These are phyloP conservation scores for Thamnidium elegans DNA, from an alignment of 192 early-diverging fungal genomes.

Conservation along the genomic window DNA sequence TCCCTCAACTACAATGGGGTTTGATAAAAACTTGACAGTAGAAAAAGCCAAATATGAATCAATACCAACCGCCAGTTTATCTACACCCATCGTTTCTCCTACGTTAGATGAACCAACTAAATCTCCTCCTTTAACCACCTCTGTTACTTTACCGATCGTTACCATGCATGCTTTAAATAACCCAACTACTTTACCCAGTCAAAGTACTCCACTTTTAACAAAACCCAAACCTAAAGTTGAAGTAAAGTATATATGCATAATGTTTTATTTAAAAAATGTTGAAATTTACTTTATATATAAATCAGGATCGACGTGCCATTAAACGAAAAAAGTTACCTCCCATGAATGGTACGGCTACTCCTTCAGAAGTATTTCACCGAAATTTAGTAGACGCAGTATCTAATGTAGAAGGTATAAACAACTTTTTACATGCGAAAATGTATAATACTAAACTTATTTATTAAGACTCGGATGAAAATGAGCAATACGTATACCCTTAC, in stretches of 20 bases:
- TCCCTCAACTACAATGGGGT: conserved; percentile 2
- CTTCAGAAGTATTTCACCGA: conserved; percentile 36
- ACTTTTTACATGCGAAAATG: background rate
- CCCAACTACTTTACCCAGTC: conserved; percentile 6
- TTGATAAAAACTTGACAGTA: conserved; percentile 33
- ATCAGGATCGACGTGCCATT: background rate
- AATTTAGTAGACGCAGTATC: conserved; percentile 38
- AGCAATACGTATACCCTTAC: conserved; percentile 34
- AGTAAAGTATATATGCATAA: conserved; percentile 2
- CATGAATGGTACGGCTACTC: conserved; percentile 24
- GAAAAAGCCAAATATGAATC: conserved; percentile 34
- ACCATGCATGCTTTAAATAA: background rate
- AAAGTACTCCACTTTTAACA: conserved; percentile 10
- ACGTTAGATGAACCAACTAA: background rate
- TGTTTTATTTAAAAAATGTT: background rate
- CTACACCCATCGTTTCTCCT: background rate
- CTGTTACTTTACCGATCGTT: conserved; percentile 8
- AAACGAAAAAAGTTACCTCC: conserved; percentile 16
- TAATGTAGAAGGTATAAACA: conserved; percentile 30
- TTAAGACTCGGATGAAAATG: conserved; percentile 36
- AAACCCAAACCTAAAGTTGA: conserved; percentile 2
- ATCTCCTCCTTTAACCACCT: conserved; percentile 11
- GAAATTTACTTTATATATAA: background rate
- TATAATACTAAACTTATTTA: background rate
- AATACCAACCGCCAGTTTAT: background rate